Conservation (phyloP, 2,329 filamentous ascomycete species). For the Alternaria sp. region DNA sequence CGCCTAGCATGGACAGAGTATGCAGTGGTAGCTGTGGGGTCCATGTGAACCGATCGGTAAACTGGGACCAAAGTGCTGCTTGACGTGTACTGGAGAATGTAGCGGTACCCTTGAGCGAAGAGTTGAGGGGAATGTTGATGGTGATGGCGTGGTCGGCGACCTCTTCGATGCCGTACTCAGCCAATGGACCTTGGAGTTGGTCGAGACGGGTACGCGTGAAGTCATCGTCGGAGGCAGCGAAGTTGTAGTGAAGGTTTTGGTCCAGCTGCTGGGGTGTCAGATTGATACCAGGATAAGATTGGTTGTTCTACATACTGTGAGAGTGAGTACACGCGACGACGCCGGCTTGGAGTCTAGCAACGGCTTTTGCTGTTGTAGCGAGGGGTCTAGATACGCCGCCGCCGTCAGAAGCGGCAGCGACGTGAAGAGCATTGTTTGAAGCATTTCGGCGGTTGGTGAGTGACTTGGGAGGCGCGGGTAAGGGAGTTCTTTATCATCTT, state of each 20-base stretch:
- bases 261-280: constrained; percentile 6
- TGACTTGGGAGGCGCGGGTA: neutral
- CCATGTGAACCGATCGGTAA: neutral
- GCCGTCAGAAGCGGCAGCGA: neutral
- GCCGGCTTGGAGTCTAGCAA: constrained; percentile 1
- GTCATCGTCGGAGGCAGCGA: neutral
- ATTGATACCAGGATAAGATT: too few relatives aligned
- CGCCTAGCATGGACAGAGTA: neutral
- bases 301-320: neutral
- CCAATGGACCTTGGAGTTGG: neutral
- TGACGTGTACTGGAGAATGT: neutral
- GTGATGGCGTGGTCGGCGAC: neutral
- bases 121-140: constrained; percentile 7
- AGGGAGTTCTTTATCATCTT: neutral
- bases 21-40: neutral
- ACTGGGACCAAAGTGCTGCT: neutral
- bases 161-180: neutral
- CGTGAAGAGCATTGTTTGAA: neutral
- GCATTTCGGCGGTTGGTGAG: neutral
- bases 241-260: constrained; percentile 8
- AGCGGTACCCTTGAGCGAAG: neutral
- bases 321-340: neutral
- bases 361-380: constrained; percentile 11
- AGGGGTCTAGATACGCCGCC: constrained; percentile 5
- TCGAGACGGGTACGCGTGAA: neutral